Evolutionary conservation across 768 basidiomycete genomes (phyloP).

Genomic region (Fistulinella prunicolor): DNA sequence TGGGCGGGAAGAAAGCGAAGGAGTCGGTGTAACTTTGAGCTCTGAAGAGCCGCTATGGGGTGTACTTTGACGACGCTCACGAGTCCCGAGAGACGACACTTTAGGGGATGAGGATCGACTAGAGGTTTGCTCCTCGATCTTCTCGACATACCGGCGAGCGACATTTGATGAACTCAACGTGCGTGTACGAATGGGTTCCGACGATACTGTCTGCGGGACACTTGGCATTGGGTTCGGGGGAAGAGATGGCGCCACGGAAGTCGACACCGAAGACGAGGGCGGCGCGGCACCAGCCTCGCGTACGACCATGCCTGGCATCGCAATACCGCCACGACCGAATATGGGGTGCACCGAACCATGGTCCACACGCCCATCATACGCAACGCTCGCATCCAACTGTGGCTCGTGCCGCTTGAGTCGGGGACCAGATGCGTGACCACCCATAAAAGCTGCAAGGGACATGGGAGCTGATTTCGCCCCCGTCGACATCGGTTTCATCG

Average conservation of each 20-base stretch:
- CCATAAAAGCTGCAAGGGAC: slow-evolving; percentile 80
- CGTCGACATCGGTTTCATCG: slow-evolving; percentile 9
- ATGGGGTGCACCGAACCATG: slow-evolving; percentile 62
- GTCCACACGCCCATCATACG: slow-evolving; percentile 60
- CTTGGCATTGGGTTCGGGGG: neutral
- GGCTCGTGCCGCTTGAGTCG: slow-evolving; percentile 70
- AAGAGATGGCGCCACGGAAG: slow-evolving; percentile 2
- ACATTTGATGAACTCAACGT: slow-evolving; percentile 36
- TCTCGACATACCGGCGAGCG: slow-evolving; percentile 36
- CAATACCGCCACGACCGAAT: slow-evolving; percentile 71
- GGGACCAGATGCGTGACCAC: slow-evolving; percentile 72
- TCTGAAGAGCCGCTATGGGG: slow-evolving; percentile 29
- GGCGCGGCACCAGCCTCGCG: slow-evolving; percentile 10
- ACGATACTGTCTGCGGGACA: slow-evolving; percentile 5
- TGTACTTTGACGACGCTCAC: slow-evolving; percentile 53
- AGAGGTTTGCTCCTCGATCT: slow-evolving; percentile 37
- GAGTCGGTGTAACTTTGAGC: slow-evolving; percentile 13
- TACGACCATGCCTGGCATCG: slow-evolving; percentile 67
- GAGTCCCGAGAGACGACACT: slow-evolving; percentile 24
- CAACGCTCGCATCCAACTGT: slow-evolving; percentile 64
- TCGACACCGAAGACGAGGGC: slow-evolving; percentile 6
- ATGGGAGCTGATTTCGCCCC: slow-evolving; percentile 44
- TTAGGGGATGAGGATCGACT: slow-evolving; percentile 33
- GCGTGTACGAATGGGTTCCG: slow-evolving; percentile 26
- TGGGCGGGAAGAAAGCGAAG: slow-evolving; percentile 12